These are phyloP conservation scores for Chimonanthus salicifolius DNA, from an alignment of 164 flowering plant species.

Conservation along the genomic window DNA sequence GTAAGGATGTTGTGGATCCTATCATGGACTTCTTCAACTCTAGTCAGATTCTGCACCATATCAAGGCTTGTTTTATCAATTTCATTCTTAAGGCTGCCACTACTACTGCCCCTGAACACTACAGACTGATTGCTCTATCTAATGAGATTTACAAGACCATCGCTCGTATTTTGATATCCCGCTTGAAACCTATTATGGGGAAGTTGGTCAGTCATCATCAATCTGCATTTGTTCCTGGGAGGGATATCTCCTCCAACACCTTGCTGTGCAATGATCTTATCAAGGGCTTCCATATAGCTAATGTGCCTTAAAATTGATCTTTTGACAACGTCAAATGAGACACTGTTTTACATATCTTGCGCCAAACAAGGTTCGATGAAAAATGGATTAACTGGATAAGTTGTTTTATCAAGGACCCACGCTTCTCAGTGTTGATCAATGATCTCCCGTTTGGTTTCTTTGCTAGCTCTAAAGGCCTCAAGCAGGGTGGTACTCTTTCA, in stretches of 20 bases:
- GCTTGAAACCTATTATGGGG: neutral
- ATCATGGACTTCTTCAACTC: neutral
- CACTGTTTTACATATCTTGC: neutral
- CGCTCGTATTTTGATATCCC: neutral
- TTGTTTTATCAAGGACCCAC: neutral
- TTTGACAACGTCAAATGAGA: neutral
- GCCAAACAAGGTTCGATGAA: neutral
- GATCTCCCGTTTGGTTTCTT: neutral
- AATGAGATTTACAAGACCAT: no score
- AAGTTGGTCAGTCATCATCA: neutral
- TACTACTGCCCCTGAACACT: neutral
- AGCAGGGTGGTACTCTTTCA: neutral
- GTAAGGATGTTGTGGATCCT: neutral
- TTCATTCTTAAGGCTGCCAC: neutral
- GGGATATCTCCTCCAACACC: neutral
- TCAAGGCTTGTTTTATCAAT: neutral
- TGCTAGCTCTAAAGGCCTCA: neutral
- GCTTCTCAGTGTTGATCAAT: neutral
- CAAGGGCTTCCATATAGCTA: neutral
- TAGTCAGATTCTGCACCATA: neutral
- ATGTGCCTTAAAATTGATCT: neutral
- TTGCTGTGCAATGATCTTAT: neutral
- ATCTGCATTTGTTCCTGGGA: neutral
- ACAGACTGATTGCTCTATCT: neutral
- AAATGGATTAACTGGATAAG: neutral